Base-by-base conservation (phyloP, 208 protist genomes). In the Endotrypanum monterogeii region DNA sequence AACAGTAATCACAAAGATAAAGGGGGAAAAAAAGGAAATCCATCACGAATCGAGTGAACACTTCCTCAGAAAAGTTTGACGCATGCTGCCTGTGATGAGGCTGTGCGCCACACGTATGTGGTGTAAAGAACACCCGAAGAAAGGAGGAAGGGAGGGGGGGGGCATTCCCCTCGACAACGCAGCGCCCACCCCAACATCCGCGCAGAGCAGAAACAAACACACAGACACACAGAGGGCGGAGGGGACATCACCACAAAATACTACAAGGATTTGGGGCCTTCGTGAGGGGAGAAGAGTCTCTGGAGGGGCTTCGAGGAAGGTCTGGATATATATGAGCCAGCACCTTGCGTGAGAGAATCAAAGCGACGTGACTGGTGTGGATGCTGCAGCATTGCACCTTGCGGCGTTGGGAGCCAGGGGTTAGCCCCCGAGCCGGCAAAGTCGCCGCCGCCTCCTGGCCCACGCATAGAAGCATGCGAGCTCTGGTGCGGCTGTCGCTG, bases 261-360 rank as follows among this genome's bases (percentile, higher is more conserved):
- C 66, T 70, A 70, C 18, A 70, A 28, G 25, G 66, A 41, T 7
- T 18, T 12, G 2, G 39, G 20, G 16, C 30, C 50, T 28, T 39
- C 50, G 66, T 32, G 41, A 46, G 66, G 57, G 0, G 46, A 37
- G 14, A 70, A 70, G 5, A 70, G 66, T 0, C 66, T 20, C 25
- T 56, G 28, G 46, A 58, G 66, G 48, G 66, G 48, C 66, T 56
- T 70, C 48, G 50, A 46, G n/a, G 58, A 44, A 48, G 37, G 37
- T n/a, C 58, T 65, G 18, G 18, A 11, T 35, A 65, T 32, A 37
- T 65, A 20, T 9, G 58, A 44, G 37, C 20, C 1, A 23, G 20
- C 37, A 6, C 32, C 37, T 65, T 30, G 58, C 58, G 14, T 48
- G 58, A 65, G 41, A 44, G 58, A 41, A 37, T 30, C 37, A 16